A percentile compares a stretch with the other conserved stretches of the same genome.
These are phyloP conservation scores for Zygosaccharomyces pseudobailii DNA, from an alignment of 1,139 yeast genomes.

Conservation along the genomic window DNA sequence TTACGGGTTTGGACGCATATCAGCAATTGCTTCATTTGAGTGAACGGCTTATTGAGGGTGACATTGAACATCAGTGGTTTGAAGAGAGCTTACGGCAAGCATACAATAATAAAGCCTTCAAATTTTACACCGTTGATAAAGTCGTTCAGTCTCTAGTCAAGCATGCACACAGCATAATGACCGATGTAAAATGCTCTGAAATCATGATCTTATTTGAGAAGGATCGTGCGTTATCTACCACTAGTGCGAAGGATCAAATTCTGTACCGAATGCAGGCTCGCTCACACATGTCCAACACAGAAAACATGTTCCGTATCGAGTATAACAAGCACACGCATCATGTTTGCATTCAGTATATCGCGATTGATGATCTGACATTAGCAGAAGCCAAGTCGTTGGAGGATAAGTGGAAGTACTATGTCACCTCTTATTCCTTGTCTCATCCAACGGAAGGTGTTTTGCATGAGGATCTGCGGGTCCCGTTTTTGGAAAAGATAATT, in stretches of 20 bases:
- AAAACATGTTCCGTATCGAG: conserved; percentile 85
- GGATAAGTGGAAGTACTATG: conserved; percentile 86
- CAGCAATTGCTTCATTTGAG: conserved; percentile 68
- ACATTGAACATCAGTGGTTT: conserved; percentile 89
- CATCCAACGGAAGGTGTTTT: conserved; percentile 97
- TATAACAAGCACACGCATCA: conserved; percentile 51
- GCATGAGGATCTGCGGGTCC: conserved; percentile 68
- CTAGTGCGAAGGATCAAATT: conserved; percentile 83
- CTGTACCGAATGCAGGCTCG: conserved; percentile 86
- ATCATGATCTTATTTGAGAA: conserved; percentile 75
- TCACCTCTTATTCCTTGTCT: conserved; percentile 88
- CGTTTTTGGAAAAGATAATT: conserved; percentile 61
- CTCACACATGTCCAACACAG: conserved; percentile 74
- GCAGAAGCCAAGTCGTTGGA: conserved; percentile 71
- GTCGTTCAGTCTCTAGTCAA: conserved; percentile 86
- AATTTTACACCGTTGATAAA: conserved; percentile 87
- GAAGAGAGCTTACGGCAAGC: conserved; percentile 96
- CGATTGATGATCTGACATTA: conserved; percentile 80
- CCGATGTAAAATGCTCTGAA: conserved; percentile 77
- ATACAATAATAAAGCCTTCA: conserved; percentile 87
- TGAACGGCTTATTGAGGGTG: conserved; percentile 80
- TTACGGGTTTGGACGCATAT: conserved; percentile 69
- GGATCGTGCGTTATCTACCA: conserved; percentile 54
- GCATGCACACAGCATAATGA: conserved; percentile 74
- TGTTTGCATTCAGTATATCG: conserved; percentile 78